Conservation (phyloP, 2,329 filamentous ascomycete species). For the Periconia sp. region DNA sequence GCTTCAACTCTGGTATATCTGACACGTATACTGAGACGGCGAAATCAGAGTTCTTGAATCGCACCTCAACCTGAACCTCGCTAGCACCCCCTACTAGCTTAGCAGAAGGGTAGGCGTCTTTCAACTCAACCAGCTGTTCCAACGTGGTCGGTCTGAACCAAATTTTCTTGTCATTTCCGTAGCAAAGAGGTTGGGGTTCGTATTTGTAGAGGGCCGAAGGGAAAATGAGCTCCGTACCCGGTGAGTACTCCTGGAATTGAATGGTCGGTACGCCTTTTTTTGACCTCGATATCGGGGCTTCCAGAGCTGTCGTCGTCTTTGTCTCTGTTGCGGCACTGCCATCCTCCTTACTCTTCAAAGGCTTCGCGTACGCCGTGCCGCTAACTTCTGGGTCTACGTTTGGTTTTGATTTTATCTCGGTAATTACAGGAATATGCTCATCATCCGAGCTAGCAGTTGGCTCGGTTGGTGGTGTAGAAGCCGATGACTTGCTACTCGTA, state of each 20-base stretch:
- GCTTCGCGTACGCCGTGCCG: slow-evolving; percentile 40
- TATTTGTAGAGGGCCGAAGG: slow-evolving; percentile 83
- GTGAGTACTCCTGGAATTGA: slow-evolving; percentile 87
- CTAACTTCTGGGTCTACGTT: slow-evolving; percentile 28
- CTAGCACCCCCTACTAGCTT: slow-evolving; percentile 95
- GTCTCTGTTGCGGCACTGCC: slow-evolving; percentile 53
- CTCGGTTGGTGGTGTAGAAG: slow-evolving; percentile 39
- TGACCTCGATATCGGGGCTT: slow-evolving; percentile 61
- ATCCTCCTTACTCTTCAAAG: slow-evolving; percentile 43
- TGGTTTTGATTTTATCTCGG: slow-evolving; percentile 26
- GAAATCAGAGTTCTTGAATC: slow-evolving; percentile 93
- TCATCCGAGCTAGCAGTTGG: slow-evolving; percentile 31
- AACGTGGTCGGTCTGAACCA: slow-evolving; percentile 91
- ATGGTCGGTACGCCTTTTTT: slow-evolving; percentile 56
- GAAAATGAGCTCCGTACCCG: slow-evolving; percentile 92
- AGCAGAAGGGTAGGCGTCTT: slow-evolving; percentile 80
- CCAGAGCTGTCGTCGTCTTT: slow-evolving; percentile 47
- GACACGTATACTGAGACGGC: slow-evolving; percentile 88
- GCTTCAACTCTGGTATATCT: slow-evolving; percentile 86
- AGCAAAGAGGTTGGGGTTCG: slow-evolving; percentile 77
- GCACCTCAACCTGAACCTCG: slow-evolving; percentile 96
- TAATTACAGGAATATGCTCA: slow-evolving; percentile 31
- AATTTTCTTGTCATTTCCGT: slow-evolving; percentile 90
- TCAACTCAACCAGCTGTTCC: slow-evolving; percentile 85
- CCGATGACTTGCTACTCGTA: slow-evolving; percentile 28